Conservation (phyloP, 495 filamentous ascomycete genomes). For the Patellaria atrata region DNA sequence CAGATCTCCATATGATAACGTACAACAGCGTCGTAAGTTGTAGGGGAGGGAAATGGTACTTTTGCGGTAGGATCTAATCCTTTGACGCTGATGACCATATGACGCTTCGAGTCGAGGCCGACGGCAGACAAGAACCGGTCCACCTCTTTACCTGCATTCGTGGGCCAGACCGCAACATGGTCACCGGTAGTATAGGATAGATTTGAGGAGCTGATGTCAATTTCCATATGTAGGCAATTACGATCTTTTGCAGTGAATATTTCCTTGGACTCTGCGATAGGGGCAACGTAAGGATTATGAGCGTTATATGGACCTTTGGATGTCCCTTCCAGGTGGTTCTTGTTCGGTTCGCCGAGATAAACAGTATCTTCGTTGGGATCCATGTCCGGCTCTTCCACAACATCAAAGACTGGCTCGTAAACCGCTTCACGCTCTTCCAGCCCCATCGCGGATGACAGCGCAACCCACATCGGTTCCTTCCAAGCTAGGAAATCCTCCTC, state of each 20-base stretch:
- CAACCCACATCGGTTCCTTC: constrained; percentile 99
- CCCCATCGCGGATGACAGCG: constrained; percentile 62
- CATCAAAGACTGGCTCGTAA: constrained; percentile 84
- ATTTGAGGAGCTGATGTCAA: constrained; percentile 76
- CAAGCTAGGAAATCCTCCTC: constrained; percentile 98
- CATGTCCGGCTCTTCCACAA: constrained; percentile 62
- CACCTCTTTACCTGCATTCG: constrained; percentile 84
- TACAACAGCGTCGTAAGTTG: constrained; percentile 84
- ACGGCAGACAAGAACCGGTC: constrained; percentile 76
- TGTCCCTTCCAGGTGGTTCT: constrained; percentile 76
- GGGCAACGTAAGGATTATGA: constrained; percentile 94
- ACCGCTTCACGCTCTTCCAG: constrained; percentile 91
- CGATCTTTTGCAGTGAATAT: constrained; percentile 82
- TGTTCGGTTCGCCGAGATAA: constrained; percentile 93
- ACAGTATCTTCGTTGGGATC: constrained; percentile 69
- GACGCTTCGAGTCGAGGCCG: constrained; percentile 57
- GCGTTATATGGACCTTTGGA: constrained; percentile 87
- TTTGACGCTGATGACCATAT: constrained; percentile 80
- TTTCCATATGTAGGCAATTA: constrained; percentile 95
- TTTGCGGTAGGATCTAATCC: constrained; percentile 90
- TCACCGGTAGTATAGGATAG: constrained; percentile 91
- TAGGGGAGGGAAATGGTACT: constrained; percentile 93
- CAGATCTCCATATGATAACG: constrained; percentile 98
- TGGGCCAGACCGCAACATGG: constrained; percentile 95
- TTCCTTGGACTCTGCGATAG: constrained; percentile 79